Base-by-base conservation (phyloP, 495 filamentous ascomycete genomes). In the Massariosphaeria phaeospora region DNA sequence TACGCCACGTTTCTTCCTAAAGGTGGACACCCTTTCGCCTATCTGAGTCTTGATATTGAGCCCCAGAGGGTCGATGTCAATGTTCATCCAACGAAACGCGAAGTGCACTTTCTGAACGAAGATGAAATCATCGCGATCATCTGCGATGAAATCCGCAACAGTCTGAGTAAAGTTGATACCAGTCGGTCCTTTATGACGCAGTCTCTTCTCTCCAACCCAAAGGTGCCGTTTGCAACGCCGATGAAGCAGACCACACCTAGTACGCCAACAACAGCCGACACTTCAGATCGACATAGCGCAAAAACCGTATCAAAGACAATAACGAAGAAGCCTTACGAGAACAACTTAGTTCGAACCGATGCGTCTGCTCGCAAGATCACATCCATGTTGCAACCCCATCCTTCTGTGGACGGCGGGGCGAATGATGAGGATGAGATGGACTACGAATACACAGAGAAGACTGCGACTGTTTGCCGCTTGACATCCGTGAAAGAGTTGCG, bases 91-190 rank as follows among this genome's bases (percentile, higher is more conserved):
- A 97, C 94, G 2, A 99, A 99, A 67, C 79, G 91, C 44, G 94
- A 99, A 68, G 94, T 99, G 25, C 95, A 97, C 66, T 97, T 99
- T 66, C 77, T 99, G 3, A 95, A 97, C 57, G 94, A 99, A 66
- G 94, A 97, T 61, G 93, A 97, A 60, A 95, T 97, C 48, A 85
- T 95, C 54, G 89, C 95, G 63, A 80, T 77, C 40, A 84, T 99
- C 25, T 95, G 89, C 71, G 79, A 82, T 54, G 83, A 88, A 44
- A 84, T 97, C 43, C 80, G 87, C 39, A 75, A 80, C 11, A 86
- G 87, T 53, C 76, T 99, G 4, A 84, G 88, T 2, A 84, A 88
- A 52, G 91, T 96, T 18, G 94, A 99, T 72, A 89, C 88, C 11
- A 97, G 94, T 67, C 80, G 94, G 47, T 95, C 89, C 7, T 99